Evolutionary conservation across 345 rosid genomes (phyloP).

Genomic region (Cochlearia excelsa): DNA sequence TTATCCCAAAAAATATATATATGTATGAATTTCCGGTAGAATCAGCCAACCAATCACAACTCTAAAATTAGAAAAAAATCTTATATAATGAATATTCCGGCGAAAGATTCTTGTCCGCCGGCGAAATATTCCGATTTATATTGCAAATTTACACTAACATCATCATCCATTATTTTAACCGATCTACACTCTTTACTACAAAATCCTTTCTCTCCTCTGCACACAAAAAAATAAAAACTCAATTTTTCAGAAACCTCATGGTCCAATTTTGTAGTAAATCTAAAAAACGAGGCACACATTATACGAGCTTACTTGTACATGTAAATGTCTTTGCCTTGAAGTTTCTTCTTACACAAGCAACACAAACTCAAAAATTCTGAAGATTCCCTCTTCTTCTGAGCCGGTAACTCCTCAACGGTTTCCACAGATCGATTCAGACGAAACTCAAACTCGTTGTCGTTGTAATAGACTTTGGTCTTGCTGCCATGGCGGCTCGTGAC

Average conservation of each 20-base stretch:
- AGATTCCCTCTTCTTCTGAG: conserved; percentile 23
- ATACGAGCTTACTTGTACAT: conserved; percentile 69
- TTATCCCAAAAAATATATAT: background rate
- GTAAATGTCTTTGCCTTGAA: conserved; percentile 69
- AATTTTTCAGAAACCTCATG: background rate
- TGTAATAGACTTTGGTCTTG: conserved; percentile 40
- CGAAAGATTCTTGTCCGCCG: conserved; percentile 45
- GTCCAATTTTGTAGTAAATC: background rate
- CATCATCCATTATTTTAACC: conserved; percentile 53
- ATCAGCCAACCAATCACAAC: background rate
- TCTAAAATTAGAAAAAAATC: background rate
- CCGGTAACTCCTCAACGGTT: conserved; percentile 22
- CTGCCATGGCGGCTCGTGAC: conserved; percentile 52
- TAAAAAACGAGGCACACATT: background rate
- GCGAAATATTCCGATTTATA: conserved; percentile 36
- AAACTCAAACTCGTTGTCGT: conserved; percentile 36
- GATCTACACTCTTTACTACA: conserved; percentile 78
- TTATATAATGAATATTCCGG: conserved; percentile 62
- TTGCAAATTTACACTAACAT: conserved; percentile 37
- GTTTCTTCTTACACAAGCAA: conserved; percentile 61
- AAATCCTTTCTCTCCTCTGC: conserved; percentile 76
- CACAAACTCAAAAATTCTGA: conserved; percentile 57
- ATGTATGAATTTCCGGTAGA: background rate
- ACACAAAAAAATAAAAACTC: background rate
- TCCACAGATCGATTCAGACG: background rate